A percentile compares a stretch with the other conserved stretches of the same genome.
Evolutionary conservation across 2,329 filamentous ascomycete species (phyloP).

Genomic region (Fusarium lyarnte): DNA sequence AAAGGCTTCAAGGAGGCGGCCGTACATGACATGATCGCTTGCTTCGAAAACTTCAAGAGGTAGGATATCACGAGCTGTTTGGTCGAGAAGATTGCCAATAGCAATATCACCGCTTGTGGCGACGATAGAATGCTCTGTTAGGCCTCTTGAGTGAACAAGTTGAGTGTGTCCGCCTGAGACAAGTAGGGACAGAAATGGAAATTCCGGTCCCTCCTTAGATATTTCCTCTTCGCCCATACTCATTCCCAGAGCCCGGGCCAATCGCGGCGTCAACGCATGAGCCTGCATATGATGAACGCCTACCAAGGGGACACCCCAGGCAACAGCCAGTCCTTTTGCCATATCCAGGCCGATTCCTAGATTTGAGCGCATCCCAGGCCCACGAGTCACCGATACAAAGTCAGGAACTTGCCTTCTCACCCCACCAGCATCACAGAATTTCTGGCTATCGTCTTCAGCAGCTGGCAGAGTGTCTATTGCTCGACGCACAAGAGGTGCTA

Average conservation of each 20-base stretch:
- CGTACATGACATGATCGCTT: conserved; percentile 78
- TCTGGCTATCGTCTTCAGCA: conserved; percentile 1
- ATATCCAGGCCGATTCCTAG: conserved; percentile 81
- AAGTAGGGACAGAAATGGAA: conserved; percentile 88
- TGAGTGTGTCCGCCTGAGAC: conserved; percentile 94
- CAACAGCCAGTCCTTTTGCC: conserved; percentile 86
- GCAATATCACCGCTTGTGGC: conserved; percentile 81
- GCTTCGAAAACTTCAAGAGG: conserved; percentile 66
- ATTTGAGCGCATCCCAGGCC: conserved; percentile 87
- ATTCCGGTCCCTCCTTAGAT: conserved; percentile 59
- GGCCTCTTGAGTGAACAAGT: conserved; percentile 76
- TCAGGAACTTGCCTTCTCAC: conserved; percentile 66
- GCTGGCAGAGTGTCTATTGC: conserved; percentile 66
- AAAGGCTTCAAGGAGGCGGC: conserved; percentile 79
- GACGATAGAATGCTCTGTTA: conserved; percentile 77
- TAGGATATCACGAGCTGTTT: conserved; percentile 80
- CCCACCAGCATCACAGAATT: conserved; percentile 24
- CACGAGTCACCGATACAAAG: conserved; percentile 88
- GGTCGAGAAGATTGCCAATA: conserved; percentile 91
- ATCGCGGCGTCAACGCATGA: conserved; percentile 86
- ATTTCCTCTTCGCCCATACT: conserved; percentile 23
- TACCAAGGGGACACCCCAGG: conserved; percentile 83
- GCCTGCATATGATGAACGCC: conserved; percentile 98
- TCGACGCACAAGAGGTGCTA: conserved; percentile 73
- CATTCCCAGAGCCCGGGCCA: conserved; percentile 70